phyloP scores from a whole-genome alignment of 106 monocot genomes.

The Dendrobium chrysotoxum region DNA sequence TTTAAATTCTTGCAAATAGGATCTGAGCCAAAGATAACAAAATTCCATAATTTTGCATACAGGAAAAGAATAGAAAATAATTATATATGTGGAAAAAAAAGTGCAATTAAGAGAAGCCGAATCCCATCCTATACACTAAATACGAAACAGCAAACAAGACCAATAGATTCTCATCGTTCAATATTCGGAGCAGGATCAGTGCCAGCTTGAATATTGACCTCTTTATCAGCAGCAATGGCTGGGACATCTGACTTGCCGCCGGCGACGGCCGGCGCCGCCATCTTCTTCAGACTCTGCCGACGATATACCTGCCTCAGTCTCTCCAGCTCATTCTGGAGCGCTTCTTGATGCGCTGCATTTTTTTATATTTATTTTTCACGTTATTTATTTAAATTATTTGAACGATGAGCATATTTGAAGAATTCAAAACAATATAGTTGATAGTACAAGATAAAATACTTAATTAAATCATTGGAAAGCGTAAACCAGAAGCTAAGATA shows the following conservation, averaged over 20 bases:
- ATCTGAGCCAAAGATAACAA: too few species aligned
- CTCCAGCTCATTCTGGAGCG: conserved; percentile 64
- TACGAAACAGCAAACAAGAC: background rate
- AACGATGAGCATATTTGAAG: background rate
- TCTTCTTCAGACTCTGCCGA: conserved; percentile 35
- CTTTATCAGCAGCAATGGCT: background rate
- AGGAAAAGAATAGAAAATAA: background rate
- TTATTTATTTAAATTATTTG: background rate
- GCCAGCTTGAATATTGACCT: background rate
- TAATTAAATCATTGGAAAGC: too few species aligned
- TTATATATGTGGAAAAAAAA: background rate
- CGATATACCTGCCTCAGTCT: conserved; percentile 58
- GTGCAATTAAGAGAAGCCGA: background rate
- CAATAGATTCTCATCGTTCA: background rate
- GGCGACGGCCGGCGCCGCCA: background rate
- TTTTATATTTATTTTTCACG: background rate
- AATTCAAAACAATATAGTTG: background rate
- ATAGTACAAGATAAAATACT: too few species aligned
- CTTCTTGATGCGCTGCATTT: conserved; percentile 72
- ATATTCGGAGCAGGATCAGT: background rate
- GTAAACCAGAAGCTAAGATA: too few species aligned
- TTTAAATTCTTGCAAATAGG: too few species aligned
- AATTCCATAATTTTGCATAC: background rate
- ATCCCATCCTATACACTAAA: background rate
- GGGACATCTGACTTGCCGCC: background rate